Evolutionary conservation across 345 rosid species (phyloP).

Genomic region (Gossypium arboreum): DNA sequence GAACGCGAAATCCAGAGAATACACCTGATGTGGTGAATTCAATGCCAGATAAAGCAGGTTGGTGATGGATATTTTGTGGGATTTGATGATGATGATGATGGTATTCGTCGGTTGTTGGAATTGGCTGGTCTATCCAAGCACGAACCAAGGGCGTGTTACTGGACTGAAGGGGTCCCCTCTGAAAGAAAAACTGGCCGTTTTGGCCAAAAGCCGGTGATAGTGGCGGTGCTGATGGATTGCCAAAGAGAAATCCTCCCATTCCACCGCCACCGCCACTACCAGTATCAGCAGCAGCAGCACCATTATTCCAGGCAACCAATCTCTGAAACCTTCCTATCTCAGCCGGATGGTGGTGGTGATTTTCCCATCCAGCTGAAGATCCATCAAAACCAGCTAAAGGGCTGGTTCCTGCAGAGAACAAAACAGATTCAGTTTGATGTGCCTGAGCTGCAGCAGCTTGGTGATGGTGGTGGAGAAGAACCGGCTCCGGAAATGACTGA

Average conservation of each 20-base stretch:
- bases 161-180: slow-evolving; percentile 99
- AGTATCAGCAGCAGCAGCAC: slow-evolving; percentile 11
- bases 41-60: slow-evolving; percentile 39
- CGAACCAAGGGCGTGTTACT: slow-evolving; percentile 69
- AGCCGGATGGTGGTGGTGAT: slow-evolving; percentile 26
- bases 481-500: slow-evolving; percentile 68
- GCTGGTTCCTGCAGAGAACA: slow-evolving; percentile 42
- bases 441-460: slow-evolving; percentile 14
- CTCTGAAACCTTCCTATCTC: slow-evolving; percentile 61
- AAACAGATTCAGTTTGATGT: slow-evolving; percentile 39
- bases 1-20: slow-evolving; percentile 70
- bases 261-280: slow-evolving; percentile 10
- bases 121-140: slow-evolving; percentile 73
- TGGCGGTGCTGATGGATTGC: slow-evolving; percentile 34
- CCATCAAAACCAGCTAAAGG: slow-evolving; percentile 39
- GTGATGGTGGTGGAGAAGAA: slow-evolving; percentile 37
- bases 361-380: slow-evolving; percentile 54
- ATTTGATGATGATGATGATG: slow-evolving; percentile 38
- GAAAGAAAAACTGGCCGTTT: slow-evolving; percentile 55
- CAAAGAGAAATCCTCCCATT: slow-evolving; percentile 36
- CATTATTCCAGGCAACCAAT: slow-evolving; percentile 50
- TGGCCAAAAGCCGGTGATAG: slow-evolving; percentile 57
- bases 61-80: slow-evolving; percentile 40
- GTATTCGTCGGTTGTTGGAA: slow-evolving; percentile 8
- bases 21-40: slow-evolving; percentile 35